Percentiles rank a stretch among this genome's conserved stretches.
phyloP scores from a whole-genome alignment of 1,284 basidiomycete genomes.

The Ganoderma lingzhi region DNA sequence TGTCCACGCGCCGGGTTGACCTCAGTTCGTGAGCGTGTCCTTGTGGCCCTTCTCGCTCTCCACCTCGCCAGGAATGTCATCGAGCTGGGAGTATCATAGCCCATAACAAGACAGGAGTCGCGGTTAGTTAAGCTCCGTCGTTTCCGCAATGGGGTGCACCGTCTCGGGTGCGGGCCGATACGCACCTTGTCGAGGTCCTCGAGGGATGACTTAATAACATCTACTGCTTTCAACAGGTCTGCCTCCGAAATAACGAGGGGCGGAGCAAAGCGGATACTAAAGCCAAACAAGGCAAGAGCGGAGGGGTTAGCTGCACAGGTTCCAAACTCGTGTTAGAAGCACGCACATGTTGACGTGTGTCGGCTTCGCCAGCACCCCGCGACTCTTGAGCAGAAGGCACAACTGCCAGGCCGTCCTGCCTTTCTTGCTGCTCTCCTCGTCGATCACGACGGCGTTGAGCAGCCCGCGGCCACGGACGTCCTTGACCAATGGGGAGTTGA shows the following conservation, averaged over 20 bases:
- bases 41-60: conserved; percentile 63
- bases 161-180: conserved; percentile 19
- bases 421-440: conserved; percentile 80
- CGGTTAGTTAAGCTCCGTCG: conserved; percentile 20
- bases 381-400: conserved; percentile 91
- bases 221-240: conserved; percentile 80
- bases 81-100: conserved; percentile 52
- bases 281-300: neutral
- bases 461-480: conserved; percentile 87
- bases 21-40: conserved; percentile 48
- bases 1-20: neutral
- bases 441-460: conserved; percentile 94
- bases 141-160: conserved; percentile 8
- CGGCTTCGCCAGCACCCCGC: conserved; percentile 94
- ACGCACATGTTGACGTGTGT: conserved; percentile 91
- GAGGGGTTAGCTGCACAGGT: conserved; percentile 14
- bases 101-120: conserved; percentile 4
- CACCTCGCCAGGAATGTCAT: conserved; percentile 76
- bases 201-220: conserved; percentile 82
- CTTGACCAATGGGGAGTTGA: conserved; percentile 78
- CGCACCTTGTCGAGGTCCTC: conserved; percentile 83
- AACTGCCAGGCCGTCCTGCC: conserved; percentile 95
- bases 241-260: conserved; percentile 92
- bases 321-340: conserved; percentile 8
- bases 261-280: conserved; percentile 93